Evolutionary conservation across 2,329 filamentous ascomycete species (phyloP).

Genomic region (Rhynchosporium agropyri): DNA sequence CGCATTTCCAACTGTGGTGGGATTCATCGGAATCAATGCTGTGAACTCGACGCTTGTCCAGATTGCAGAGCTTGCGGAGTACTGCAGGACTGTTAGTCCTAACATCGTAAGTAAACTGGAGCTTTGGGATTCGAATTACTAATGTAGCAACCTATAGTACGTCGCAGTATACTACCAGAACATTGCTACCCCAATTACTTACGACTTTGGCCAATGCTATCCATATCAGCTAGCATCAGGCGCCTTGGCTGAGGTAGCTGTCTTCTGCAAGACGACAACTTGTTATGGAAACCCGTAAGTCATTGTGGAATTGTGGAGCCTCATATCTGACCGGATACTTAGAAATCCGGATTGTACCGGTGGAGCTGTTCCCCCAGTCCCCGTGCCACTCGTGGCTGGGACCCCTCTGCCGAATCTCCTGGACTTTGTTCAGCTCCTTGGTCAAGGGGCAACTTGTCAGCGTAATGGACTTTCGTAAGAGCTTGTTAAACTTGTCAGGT

Average conservation of each 20-base stretch:
- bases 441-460: constrained; percentile 12
- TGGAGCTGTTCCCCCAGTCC: background rate
- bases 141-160: constrained; percentile 1
- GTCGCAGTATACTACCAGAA: constrained; percentile 10
- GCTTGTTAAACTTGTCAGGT: no score
- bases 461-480: constrained; percentile 1
- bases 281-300: constrained; percentile 14
- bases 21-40: background rate
- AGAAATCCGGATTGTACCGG: constrained; percentile 9
- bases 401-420: constrained; percentile 1
- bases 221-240: constrained; percentile 6
- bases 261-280: constrained; percentile 12
- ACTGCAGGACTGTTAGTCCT: background rate
- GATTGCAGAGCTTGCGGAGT: background rate
- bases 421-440: constrained; percentile 14
- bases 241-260: constrained; percentile 1
- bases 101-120: background rate
- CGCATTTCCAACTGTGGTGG: background rate
- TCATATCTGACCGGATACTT: background rate
- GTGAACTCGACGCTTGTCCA: background rate
- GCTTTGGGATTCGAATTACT: background rate
- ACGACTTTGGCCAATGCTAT: constrained; percentile 9
- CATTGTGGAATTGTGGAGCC: background rate
- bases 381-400: background rate
- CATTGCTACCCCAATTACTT: background rate